phyloP scores from a whole-genome alignment of 345 rosid genomes.

The Mercurialis annua region DNA sequence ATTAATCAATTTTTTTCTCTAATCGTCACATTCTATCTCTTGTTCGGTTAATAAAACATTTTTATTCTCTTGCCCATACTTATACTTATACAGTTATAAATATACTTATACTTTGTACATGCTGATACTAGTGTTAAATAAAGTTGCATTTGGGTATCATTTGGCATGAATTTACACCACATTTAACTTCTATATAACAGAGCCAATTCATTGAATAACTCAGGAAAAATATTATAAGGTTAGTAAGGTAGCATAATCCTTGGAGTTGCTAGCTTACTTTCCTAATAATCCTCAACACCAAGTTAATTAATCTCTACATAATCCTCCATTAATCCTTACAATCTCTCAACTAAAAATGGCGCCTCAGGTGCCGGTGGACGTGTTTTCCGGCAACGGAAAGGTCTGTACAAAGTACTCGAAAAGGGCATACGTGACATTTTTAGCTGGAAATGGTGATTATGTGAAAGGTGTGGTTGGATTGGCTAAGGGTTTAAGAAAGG shows the following conservation, averaged over 20 bases:
- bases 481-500: slow-evolving; percentile 27
- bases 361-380: slow-evolving; percentile 37
- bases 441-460: slow-evolving; percentile 25
- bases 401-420: slow-evolving; percentile 29
- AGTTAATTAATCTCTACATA: no score
- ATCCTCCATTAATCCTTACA: not conserved
- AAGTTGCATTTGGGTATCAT: slow-evolving; percentile 28
- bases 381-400: slow-evolving; percentile 26
- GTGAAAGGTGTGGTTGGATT: slow-evolving; percentile 27
- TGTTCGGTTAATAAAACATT: no score
- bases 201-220: slow-evolving; percentile 14
- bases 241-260: slow-evolving; percentile 35
- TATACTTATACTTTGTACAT: no score
- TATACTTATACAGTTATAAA: no score
- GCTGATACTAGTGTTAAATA: no score
- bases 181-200: slow-evolving; percentile 32
- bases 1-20: no score
- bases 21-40: no score
- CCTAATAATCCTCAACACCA: slow-evolving; percentile 24
- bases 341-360: slow-evolving; percentile 25
- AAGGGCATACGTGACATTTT: slow-evolving; percentile 40
- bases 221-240: slow-evolving; percentile 25
- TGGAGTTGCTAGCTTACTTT: slow-evolving; percentile 30
- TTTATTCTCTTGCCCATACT: no score
- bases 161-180: slow-evolving; percentile 24